Percentiles rank a stretch among this genome's conserved stretches.
Conservation (phyloP, 441 rosid genomes). For the Cnidoscolus chayamansa region DNA sequence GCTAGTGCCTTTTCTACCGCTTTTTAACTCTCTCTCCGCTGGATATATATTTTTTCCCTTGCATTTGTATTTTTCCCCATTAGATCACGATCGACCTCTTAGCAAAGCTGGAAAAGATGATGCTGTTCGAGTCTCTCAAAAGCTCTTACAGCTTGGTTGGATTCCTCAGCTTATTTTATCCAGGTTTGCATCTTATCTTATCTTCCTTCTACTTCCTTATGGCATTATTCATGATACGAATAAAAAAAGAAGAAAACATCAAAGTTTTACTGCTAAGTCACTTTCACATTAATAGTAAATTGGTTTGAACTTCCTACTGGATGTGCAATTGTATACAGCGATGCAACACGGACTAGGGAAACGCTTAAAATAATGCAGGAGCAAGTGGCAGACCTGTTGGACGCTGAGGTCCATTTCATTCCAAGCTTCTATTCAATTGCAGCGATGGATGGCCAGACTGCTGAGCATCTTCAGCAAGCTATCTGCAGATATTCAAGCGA, state of each 20-base stretch:
- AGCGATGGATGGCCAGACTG: slow-evolving; percentile 97
- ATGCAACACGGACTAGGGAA: slow-evolving; percentile 71
- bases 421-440: slow-evolving; percentile 94
- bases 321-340: slow-evolving; percentile 40
- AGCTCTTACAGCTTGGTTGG: slow-evolving; percentile 75
- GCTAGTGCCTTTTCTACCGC: slow-evolving; percentile 38
- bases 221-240: not conserved
- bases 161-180: slow-evolving; percentile 78
- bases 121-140: slow-evolving; percentile 58
- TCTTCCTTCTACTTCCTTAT: not conserved
- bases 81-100: slow-evolving; percentile 92
- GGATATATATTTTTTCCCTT: not conserved
- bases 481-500: slow-evolving; percentile 64
- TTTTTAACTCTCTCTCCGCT: not conserved
- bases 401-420: slow-evolving; percentile 71
- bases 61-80: not conserved
- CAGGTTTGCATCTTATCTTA: slow-evolving; percentile 36
- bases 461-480: slow-evolving; percentile 68
- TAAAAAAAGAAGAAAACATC: not conserved
- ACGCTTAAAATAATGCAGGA: slow-evolving; percentile 85
- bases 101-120: slow-evolving; percentile 60
- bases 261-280: not conserved
- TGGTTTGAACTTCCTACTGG: slow-evolving; percentile 11
- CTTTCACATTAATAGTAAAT: not conserved
- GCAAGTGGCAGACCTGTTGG: slow-evolving; percentile 52